Base-by-base conservation (phyloP, 495 filamentous ascomycete genomes). In the Cairneyella variabilis region DNA sequence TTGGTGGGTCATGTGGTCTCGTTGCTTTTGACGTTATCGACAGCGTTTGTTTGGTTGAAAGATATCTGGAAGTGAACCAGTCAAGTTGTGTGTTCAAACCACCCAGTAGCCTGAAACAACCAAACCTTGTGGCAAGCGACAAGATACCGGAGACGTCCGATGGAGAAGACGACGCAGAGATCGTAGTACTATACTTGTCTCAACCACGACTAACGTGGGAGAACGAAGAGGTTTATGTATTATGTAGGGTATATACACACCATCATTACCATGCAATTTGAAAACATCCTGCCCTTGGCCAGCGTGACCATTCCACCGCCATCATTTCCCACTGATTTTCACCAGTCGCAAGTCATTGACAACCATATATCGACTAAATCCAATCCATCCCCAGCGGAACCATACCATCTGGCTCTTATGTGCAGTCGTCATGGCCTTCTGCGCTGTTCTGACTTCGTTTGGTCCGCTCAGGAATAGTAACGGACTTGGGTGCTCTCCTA, bases 351-450 rank as follows among this genome's bases (percentile, higher is more conserved):
- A 64, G 69, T 97, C 91, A 72, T 98, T 98, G 2, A 98, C 79
- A 55, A 88, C 79, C 93, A 98, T 97, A 71, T 97, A 98, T 53
- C 93, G 74, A 53, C 90, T 90, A 50, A 96, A 59, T 4, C 78
- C 76, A 62, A 98, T 95, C 93, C 93, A 98, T 0, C 90, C 91
- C 83, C 90, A 97, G 9, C 93, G 80, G 64, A 97, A 98, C 93
- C 93, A 98, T 32, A 86, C 77, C 93, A 98, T 98, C 78, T 98
- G 93, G 69, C 91, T 97, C 74, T 80, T 73, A 71, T 98, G 93
- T 9, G 83, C 90, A 42, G 76, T 73, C 0, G 85, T 86, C 93
- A 98, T 98, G 16, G 93, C 93, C 39, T 70, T 74, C 72, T 89
- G 84, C 39, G 88, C 93, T 22, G 70, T 79, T 64, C 84, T 68